phyloP scores from a whole-genome alignment of 2,329 filamentous ascomycete species.

The Talaromyces rugulosus region DNA sequence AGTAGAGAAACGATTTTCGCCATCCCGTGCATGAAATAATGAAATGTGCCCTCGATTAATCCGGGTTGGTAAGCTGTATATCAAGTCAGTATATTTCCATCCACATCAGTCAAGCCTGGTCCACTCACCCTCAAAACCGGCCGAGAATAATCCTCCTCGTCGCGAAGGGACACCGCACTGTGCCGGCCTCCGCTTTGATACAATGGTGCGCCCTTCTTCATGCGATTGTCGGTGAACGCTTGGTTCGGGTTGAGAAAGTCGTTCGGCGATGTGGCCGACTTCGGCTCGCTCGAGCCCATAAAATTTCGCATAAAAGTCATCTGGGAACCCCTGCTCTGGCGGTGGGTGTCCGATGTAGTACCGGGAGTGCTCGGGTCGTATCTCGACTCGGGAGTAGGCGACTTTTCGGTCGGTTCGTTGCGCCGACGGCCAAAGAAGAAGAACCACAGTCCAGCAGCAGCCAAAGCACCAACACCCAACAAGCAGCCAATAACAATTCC shows the following conservation, averaged over 20 bases:
- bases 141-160: slow-evolving; percentile 46
- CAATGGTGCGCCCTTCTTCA: slow-evolving; percentile 40
- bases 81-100: background rate
- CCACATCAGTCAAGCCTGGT: background rate
- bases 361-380: slow-evolving; percentile 18
- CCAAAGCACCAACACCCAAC: slow-evolving; percentile 33
- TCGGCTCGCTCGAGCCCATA: slow-evolving; percentile 14
- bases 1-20: slow-evolving; percentile 9
- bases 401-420: slow-evolving; percentile 14
- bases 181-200: slow-evolving; percentile 38
- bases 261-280: slow-evolving; percentile 7
- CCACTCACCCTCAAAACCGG: slow-evolving; percentile 40
- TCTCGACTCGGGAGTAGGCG: slow-evolving; percentile 21
- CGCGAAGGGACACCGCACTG: slow-evolving; percentile 44
- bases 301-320: slow-evolving; percentile 32
- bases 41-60: slow-evolving; percentile 7
- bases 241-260: slow-evolving; percentile 16
- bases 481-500: slow-evolving; percentile 42
- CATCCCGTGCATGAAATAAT: slow-evolving; percentile 10
- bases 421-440: slow-evolving; percentile 35
- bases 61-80: slow-evolving; percentile 14
- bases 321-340: slow-evolving; percentile 30
- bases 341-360: slow-evolving; percentile 23
- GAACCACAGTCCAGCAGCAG: slow-evolving; percentile 35
- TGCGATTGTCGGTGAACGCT: slow-evolving; percentile 41